phyloP scores from a whole-genome alignment of 2,329 filamentous ascomycete genomes.

The Pseudogymnoascus sp. region DNA sequence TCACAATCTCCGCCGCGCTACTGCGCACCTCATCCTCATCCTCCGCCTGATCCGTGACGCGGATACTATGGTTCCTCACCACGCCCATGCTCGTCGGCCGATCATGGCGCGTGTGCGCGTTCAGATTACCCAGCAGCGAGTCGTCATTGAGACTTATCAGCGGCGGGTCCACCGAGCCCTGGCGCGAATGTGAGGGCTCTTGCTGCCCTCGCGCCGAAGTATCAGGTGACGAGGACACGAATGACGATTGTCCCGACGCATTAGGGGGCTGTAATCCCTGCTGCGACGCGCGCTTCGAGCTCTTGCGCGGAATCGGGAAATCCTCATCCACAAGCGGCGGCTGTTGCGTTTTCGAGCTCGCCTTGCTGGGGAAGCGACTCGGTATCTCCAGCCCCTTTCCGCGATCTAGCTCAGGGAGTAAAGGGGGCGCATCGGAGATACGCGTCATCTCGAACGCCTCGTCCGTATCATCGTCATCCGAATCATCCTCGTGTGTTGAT shows the following conservation, averaged over 20 bases:
- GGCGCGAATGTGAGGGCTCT: not conserved
- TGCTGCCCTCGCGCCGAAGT: not conserved
- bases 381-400: slow-evolving; percentile 39
- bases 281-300: slow-evolving; percentile 50
- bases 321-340: slow-evolving; percentile 71
- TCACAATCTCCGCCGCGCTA: slow-evolving; percentile 3
- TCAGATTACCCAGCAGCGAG: not conserved
- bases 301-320: slow-evolving; percentile 80
- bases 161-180: not conserved
- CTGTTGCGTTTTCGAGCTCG: slow-evolving; percentile 35
- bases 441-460: slow-evolving; percentile 35
- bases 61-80: slow-evolving; percentile 52
- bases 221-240: not conserved
- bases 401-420: slow-evolving; percentile 51
- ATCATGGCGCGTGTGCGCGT: slow-evolving; percentile 34
- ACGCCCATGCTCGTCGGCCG: slow-evolving; percentile 48
- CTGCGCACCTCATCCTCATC: not conserved
- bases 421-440: slow-evolving; percentile 45
- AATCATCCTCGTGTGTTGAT: not conserved
- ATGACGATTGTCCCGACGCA: not conserved
- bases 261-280: slow-evolving; percentile 5
- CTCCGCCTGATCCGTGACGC: not conserved
- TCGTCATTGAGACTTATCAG: slow-evolving; percentile 1
- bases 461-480: slow-evolving; percentile 30
- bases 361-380: slow-evolving; percentile 54